Conservation (phyloP, 2,329 filamentous ascomycete genomes). For the Talaromyces sp. region DNA sequence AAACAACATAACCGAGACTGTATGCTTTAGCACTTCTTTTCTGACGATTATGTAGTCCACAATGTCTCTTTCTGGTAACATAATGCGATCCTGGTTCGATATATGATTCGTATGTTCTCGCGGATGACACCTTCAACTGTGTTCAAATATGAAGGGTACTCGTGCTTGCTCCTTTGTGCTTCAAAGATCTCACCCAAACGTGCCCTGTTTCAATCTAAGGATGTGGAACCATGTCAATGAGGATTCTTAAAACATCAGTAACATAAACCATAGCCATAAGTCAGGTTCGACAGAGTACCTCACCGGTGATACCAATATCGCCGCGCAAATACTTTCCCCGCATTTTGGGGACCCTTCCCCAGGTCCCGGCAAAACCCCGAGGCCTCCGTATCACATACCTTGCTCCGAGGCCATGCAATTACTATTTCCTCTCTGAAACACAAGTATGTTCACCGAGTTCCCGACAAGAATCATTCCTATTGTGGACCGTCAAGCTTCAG, state of each 20-base stretch:
- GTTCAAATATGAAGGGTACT: neutral
- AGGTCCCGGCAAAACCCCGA: neutral
- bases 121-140: neutral
- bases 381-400: neutral
- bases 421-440: neutral
- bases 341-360: neutral
- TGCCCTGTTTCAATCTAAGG: neutral
- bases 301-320: neutral
- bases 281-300: neutral
- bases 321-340: slow-evolving; percentile 9
- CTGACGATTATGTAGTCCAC: neutral
- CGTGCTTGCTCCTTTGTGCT: neutral
- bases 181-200: neutral
- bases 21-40: neutral
- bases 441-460: neutral
- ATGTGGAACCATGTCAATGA: neutral
- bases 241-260: neutral
- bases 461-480: neutral
- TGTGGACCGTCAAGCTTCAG: neutral
- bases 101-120: neutral
- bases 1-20: neutral
- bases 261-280: neutral
- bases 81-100: too few species aligned
- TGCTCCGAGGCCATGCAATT: neutral
- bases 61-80: neutral